phyloP scores from a whole-genome alignment of 1,284 basidiomycete genomes.

The Boletus smithii region DNA sequence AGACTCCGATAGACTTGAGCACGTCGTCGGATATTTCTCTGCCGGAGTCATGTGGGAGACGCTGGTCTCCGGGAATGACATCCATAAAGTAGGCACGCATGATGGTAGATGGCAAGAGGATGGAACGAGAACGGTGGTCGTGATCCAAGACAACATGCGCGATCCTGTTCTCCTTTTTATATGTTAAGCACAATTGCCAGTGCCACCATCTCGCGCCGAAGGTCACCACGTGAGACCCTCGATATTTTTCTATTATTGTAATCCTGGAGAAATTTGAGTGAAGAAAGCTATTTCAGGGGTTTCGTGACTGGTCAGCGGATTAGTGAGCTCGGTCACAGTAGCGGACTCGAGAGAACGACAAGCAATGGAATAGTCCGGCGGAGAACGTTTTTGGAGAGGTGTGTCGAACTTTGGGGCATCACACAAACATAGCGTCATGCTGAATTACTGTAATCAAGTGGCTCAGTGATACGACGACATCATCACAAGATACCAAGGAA shows the following conservation, averaged over 20 bases:
- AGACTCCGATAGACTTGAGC: constrained; percentile 57
- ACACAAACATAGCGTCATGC: no score
- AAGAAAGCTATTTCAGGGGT: neutral
- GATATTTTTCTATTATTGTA: neutral
- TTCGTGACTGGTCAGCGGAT: neutral
- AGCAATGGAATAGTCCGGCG: neutral
- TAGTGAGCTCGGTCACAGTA: neutral
- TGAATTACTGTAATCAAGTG: no score
- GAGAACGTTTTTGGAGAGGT: neutral
- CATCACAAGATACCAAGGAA: no score
- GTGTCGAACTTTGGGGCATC: no score
- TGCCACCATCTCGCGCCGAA: neutral
- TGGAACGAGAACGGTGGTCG: neutral
- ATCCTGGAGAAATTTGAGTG: neutral
- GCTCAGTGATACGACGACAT: no score
- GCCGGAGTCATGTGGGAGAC: constrained; percentile 68
- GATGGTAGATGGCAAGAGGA: neutral
- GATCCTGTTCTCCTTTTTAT: neutral
- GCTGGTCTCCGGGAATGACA: constrained; percentile 71
- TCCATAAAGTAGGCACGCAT: constrained; percentile 84
- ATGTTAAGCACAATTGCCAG: neutral
- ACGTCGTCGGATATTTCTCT: constrained; percentile 46
- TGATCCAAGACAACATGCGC: neutral
- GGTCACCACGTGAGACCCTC: neutral
- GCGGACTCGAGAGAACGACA: neutral